phyloP scores from a whole-genome alignment of 192 early-diverging fungal species.

The Coemansia sp. region DNA sequence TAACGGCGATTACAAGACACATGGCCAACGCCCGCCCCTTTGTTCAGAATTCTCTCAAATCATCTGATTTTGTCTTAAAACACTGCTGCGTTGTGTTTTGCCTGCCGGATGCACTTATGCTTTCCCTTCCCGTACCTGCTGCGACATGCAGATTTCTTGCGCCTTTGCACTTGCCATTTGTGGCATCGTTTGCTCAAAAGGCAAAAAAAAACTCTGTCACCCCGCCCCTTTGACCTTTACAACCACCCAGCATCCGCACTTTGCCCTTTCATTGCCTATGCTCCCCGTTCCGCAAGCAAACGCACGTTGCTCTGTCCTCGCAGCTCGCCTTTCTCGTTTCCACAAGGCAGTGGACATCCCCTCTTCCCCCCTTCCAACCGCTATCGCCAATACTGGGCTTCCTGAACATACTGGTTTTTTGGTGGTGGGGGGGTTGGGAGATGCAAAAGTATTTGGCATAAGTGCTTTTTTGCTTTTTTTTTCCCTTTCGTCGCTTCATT shows the following conservation, averaged over 20 bases:
- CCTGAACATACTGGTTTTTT: constrained; percentile 3
- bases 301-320: constrained; percentile 11
- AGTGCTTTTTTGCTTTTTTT: neutral
- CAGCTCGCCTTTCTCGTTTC: constrained; percentile 5
- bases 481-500: neutral
- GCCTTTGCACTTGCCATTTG: neutral
- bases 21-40: neutral
- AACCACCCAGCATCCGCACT: neutral
- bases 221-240: constrained; percentile 1
- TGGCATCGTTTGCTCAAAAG: constrained; percentile 6
- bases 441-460: neutral
- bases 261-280: neutral
- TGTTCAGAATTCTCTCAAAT: constrained; percentile 4
- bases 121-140: neutral
- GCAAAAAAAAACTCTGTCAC: neutral
- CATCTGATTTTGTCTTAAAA: neutral
- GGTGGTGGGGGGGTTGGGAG: neutral
- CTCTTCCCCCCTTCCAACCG: neutral
- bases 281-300: neutral
- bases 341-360: neutral
- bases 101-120: neutral
- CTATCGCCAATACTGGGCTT: neutral
- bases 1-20: neutral
- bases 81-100: neutral
- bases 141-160: neutral